phyloP scores from a whole-genome alignment of 139 green algal genomes.

The Auxenochlorella protothecoides region DNA sequence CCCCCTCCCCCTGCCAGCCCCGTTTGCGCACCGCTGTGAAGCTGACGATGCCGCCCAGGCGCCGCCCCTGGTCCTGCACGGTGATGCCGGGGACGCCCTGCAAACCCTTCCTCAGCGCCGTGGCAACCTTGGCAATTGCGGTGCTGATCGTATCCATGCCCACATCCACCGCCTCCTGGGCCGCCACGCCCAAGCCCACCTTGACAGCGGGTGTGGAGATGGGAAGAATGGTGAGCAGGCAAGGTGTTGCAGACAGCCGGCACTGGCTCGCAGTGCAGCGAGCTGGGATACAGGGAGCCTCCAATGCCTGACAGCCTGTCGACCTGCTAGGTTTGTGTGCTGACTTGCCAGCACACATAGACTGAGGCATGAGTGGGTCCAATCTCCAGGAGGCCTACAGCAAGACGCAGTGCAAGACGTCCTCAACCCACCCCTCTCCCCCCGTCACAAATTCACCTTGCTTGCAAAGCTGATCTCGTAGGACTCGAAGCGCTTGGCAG shows the following conservation, averaged over 20 bases:
- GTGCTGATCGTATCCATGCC: conserved; percentile 34
- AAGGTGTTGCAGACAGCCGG: neutral
- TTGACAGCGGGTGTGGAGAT: conserved; percentile 9
- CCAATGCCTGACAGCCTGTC: neutral
- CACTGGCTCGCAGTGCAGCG: neutral
- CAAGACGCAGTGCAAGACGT: neutral
- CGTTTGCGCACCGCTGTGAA: conserved; percentile 26
- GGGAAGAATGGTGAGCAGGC: neutral
- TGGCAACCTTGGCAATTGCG: conserved; percentile 34
- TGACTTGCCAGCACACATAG: too few relatives aligned
- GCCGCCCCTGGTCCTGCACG: conserved; percentile 32
- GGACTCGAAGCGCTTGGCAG: conserved; percentile 43
- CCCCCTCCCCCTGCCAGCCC: neutral
- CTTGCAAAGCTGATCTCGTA: conserved; percentile 59
- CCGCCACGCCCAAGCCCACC: conserved; percentile 49
- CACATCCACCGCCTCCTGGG: conserved; percentile 33
- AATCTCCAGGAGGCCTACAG: neutral
- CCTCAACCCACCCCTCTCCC: neutral
- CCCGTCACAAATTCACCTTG: conserved; percentile 27
- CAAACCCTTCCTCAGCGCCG: conserved; percentile 23
- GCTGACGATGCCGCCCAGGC: conserved; percentile 59
- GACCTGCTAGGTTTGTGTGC: neutral
- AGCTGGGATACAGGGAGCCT: neutral
- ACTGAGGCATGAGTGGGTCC: too few relatives aligned
- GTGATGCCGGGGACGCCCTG: conserved; percentile 13